Percentiles rank a stretch among this genome's conserved stretches.
phyloP scores from a whole-genome alignment of 768 basidiomycete species.

The Gloeopeniophorella convolvens region DNA sequence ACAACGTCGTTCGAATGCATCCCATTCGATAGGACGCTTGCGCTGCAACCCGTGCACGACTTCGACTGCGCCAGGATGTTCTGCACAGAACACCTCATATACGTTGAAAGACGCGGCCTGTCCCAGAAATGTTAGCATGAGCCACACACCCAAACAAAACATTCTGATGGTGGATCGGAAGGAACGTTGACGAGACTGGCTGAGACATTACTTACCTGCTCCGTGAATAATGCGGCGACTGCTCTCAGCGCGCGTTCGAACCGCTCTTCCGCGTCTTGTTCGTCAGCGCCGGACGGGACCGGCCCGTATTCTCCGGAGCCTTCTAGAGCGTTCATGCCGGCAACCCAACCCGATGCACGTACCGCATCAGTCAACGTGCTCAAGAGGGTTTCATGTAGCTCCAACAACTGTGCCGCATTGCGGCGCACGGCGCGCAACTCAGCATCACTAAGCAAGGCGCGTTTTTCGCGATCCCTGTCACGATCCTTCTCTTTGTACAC shows the following conservation, averaged over 20 bases:
- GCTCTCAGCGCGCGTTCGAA: slow-evolving; percentile 12
- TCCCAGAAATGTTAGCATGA: slow-evolving; percentile 9
- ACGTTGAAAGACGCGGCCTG: slow-evolving; percentile 69
- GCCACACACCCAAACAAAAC: not conserved
- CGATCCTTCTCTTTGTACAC: slow-evolving; percentile 7
- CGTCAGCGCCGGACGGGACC: not conserved
- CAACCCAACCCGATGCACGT: slow-evolving; percentile 43
- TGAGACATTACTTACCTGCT: slow-evolving; percentile 15
- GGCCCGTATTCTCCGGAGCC: not conserved
- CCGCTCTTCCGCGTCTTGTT: slow-evolving; percentile 3
- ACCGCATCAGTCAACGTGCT: slow-evolving; percentile 45
- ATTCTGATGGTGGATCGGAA: too few species aligned
- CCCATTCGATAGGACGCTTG: slow-evolving; percentile 69
- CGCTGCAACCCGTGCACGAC: slow-evolving; percentile 60
- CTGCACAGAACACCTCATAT: slow-evolving; percentile 85
- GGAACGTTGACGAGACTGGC: too few species aligned
- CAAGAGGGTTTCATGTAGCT: slow-evolving; percentile 64
- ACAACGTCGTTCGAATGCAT: slow-evolving; percentile 76
- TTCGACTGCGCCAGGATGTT: slow-evolving; percentile 76
- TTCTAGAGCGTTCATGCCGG: slow-evolving; percentile 5
- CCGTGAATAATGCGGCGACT: slow-evolving; percentile 7
- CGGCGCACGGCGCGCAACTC: slow-evolving; percentile 58
- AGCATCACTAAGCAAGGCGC: slow-evolving; percentile 47
- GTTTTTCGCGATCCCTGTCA: slow-evolving; percentile 30
- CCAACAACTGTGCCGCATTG: slow-evolving; percentile 62